Evolutionary conservation across 164 flowering plant genomes (phyloP), one percentile per base, ranked within the genome.

Genomic region (Protea cynaroides): DNA sequence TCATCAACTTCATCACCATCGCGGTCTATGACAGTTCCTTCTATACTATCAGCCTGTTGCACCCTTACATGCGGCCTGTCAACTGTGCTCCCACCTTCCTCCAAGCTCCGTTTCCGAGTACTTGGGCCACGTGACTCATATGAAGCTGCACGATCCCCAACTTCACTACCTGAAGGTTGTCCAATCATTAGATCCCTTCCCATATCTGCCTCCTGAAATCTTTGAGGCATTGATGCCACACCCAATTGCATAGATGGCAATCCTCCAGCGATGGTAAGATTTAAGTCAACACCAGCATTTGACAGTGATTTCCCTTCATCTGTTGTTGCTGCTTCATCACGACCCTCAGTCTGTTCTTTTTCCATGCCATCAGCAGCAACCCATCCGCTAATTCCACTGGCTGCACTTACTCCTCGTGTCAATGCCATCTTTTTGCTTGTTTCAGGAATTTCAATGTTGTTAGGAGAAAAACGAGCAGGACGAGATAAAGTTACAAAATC

Each of bases 111-210:
- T 62, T 91, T 91, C 37, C 91, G 85, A 62, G 91, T 72, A 71
- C 90, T 86, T 22, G 99, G 99, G 43, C 99, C 99, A 19, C 89
- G 78, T 58, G 99, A 95, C 73, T 95, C 99, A 81, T 80, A 91
- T 47, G 99, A 95, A 63, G 97, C 87, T 59, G 97, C 99, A 75
- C 91, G 96, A 75, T 86, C 97, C 73, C 99, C 99, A 75, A 88
- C 90, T 75, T 94, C 99, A 81, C 99, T 95, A 37, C 93, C 82
- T 25, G 97, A 61, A 65, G 97, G 97, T 61, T 91, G 97, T 61
- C 97, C 92, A 64, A 86, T 83, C 66, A 82, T 76, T 69, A 86
- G 70, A 77, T 90, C 95, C 73, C 81, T 83, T 61, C 92, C 92
- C 71, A 84, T 73, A 69, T 71, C 76, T 12, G 61, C 69, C 64